Percentiles rank a stretch among this genome's conserved stretches.
phyloP scores from a whole-genome alignment of 1,139 yeast species.

The Taphrina flavorubra region DNA sequence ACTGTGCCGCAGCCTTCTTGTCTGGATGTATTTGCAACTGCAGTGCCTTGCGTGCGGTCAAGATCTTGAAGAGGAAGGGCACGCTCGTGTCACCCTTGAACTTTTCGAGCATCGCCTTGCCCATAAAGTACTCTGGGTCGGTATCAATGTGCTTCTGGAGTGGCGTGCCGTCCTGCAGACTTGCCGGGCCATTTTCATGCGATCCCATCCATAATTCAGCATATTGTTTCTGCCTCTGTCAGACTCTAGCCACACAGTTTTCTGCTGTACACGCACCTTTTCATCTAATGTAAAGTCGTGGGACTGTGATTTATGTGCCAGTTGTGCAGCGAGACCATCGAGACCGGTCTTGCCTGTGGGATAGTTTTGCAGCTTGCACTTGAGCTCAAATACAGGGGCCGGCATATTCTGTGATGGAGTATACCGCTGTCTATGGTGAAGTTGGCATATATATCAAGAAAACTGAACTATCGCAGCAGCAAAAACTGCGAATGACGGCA shows the following conservation, averaged over 20 bases:
- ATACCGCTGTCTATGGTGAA: too few relatives aligned
- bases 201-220: conserved; percentile 93
- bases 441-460: too few relatives aligned
- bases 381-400: conserved; percentile 19
- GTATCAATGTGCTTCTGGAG: conserved; percentile 69
- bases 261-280: neutral
- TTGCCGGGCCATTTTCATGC: conserved; percentile 87
- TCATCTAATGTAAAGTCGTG: conserved; percentile 24
- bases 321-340: conserved; percentile 34
- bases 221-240: conserved; percentile 17
- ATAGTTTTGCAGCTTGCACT: conserved; percentile 24
- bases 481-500: neutral
- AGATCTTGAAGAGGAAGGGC: conserved; percentile 91
- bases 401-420: conserved; percentile 1
- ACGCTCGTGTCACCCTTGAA: conserved; percentile 61
- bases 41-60: conserved; percentile 88
- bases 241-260: neutral
- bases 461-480: too few relatives aligned
- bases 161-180: conserved; percentile 60
- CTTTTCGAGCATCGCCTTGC: conserved; percentile 62
- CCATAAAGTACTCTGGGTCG: conserved; percentile 67
- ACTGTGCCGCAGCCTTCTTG: conserved; percentile 74
- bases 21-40: conserved; percentile 99
- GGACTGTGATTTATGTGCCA: conserved; percentile 25
- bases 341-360: conserved; percentile 33